A percentile compares a stretch with the other conserved stretches of the same genome.
These are phyloP conservation scores for Suillus bovinus DNA, from an alignment of 768 basidiomycete genomes.

Conservation along the genomic window DNA sequence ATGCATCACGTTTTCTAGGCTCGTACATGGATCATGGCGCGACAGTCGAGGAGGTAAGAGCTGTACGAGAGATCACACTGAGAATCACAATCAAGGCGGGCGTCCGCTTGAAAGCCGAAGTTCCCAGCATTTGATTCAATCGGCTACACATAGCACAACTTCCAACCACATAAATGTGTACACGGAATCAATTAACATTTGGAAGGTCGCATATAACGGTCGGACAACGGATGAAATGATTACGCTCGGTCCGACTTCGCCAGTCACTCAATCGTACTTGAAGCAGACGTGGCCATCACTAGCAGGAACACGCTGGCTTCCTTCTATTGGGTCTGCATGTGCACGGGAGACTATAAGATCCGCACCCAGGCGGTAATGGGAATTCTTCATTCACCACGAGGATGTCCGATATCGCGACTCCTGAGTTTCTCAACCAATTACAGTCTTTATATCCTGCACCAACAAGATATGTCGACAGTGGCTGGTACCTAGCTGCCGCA, in stretches of 20 bases:
- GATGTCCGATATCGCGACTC: constrained; percentile 37
- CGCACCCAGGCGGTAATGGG: background rate
- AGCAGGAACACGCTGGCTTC: background rate
- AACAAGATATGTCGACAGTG: constrained; percentile 33
- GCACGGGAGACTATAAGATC: background rate
- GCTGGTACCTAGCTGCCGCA: constrained; percentile 62
- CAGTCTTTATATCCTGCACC: constrained; percentile 45
- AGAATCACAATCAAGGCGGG: constrained; percentile 49
- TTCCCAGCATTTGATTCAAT: constrained; percentile 44
- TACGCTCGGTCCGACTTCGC: background rate
- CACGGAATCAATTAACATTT: too few species aligned
- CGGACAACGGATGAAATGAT: too few species aligned
- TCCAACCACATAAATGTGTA: too few species aligned
- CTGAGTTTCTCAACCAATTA: constrained; percentile 43
- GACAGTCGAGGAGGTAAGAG: constrained; percentile 50
- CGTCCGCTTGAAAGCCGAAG: constrained; percentile 48
- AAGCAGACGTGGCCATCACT: background rate
- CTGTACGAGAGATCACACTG: constrained; percentile 57
- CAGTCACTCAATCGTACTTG: background rate
- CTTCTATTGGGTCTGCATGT: background rate
- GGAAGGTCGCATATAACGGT: too few species aligned
- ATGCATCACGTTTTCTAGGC: too few species aligned
- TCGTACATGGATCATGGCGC: too few species aligned
- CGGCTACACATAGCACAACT: background rate
- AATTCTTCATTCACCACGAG: background rate